Percentiles rank a stretch among this genome's conserved stretches.
phyloP scores from a whole-genome alignment of 768 basidiomycete genomes.

The Xerocomellus amylosporus region DNA sequence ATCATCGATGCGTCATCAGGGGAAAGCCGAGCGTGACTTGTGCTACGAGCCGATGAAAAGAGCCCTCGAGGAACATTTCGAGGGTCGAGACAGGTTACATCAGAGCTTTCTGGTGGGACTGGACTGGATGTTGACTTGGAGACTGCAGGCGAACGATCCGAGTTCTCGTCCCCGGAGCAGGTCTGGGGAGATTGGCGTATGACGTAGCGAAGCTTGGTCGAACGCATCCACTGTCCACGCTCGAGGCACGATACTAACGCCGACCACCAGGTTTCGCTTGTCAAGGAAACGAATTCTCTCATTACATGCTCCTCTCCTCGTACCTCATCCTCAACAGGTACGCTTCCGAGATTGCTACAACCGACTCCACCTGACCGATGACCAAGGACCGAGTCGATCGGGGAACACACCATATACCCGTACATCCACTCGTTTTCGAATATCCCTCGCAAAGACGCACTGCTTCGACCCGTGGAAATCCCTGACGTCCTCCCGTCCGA shows the following conservation, averaged over 20 bases:
- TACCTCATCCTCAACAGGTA: conserved; percentile 86
- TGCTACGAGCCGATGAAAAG: conserved; percentile 83
- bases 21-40: conserved; percentile 67
- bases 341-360: conserved; percentile 10
- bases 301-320: conserved; percentile 91
- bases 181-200: conserved; percentile 83
- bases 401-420: conserved; percentile 77
- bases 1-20: conserved; percentile 41
- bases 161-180: conserved; percentile 88
- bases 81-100: conserved; percentile 45
- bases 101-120: not conserved
- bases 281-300: conserved; percentile 95
- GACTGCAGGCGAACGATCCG: conserved; percentile 48
- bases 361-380: not conserved
- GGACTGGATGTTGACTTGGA: not conserved
- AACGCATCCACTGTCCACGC: conserved; percentile 8
- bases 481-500: conserved; percentile 83
- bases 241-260: not conserved
- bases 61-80: conserved; percentile 64
- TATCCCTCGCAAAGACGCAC: conserved; percentile 49
- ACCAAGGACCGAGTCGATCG: conserved; percentile 58
- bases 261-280: conserved; percentile 69
- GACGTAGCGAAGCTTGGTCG: conserved; percentile 81
- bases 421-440: conserved; percentile 95
- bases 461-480: conserved; percentile 67